phyloP scores from a whole-genome alignment of 140 eudicot species.

The Senecio squalidus region DNA sequence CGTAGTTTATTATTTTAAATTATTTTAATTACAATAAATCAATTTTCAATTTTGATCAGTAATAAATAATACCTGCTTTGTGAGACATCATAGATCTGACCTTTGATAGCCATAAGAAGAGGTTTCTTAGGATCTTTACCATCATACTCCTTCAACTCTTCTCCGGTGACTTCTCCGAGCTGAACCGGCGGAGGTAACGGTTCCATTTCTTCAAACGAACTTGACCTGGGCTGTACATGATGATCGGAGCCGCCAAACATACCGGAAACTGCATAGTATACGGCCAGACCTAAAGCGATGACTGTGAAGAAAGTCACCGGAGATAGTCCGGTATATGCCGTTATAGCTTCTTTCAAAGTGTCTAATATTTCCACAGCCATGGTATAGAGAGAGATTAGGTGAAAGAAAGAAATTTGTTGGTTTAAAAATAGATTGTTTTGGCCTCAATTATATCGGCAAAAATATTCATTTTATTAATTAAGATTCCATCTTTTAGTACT shows the following conservation, averaged over 20 bases:
- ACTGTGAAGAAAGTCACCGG: slow-evolving; percentile 70
- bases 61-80: slow-evolving; percentile 1
- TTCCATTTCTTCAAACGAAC: slow-evolving; percentile 42
- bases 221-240: slow-evolving; percentile 30
- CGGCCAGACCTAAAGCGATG: slow-evolving; percentile 52
- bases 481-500: too few species aligned
- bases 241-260: slow-evolving; percentile 57
- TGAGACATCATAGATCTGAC: slow-evolving; percentile 28
- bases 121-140: slow-evolving; percentile 87
- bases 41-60: too few species aligned
- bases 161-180: slow-evolving; percentile 81
- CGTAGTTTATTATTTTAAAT: too few species aligned
- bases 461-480: too few species aligned
- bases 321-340: slow-evolving; percentile 73
- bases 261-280: slow-evolving; percentile 55
- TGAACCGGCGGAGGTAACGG: slow-evolving; percentile 93
- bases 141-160: slow-evolving; percentile 64
- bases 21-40: too few species aligned
- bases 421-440: not conserved
- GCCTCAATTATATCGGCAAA: not conserved
- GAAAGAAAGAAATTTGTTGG: not conserved
- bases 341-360: slow-evolving; percentile 56
- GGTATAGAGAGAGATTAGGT: slow-evolving; percentile 36
- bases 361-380: slow-evolving; percentile 76
- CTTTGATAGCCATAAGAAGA: slow-evolving; percentile 94